Percentiles rank a stretch among this genome's conserved stretches.
These are phyloP conservation scores for Cladosporium oxysporum DNA, from an alignment of 2,329 filamentous ascomycete species.

Conservation along the genomic window DNA sequence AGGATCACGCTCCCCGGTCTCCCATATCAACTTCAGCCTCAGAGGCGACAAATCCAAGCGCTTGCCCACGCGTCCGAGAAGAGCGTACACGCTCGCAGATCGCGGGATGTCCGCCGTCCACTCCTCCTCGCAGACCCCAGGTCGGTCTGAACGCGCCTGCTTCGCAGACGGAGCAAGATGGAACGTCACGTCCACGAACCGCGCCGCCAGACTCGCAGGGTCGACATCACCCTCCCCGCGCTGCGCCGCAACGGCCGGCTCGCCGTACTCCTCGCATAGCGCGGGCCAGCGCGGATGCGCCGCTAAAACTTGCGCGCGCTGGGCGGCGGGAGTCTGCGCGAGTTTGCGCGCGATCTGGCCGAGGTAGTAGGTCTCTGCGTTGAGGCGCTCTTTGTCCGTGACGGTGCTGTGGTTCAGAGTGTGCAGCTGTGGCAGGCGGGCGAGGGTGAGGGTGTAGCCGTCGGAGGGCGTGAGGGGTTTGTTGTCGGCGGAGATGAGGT, in stretches of 20 bases:
- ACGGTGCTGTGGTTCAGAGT: conserved; percentile 73
- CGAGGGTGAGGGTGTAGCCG: conserved; percentile 84
- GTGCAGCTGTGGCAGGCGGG: conserved; percentile 67
- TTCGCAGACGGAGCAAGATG: conserved; percentile 34
- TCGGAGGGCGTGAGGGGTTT: conserved; percentile 65
- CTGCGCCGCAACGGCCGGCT: conserved; percentile 61
- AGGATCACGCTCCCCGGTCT: conserved; percentile 89
- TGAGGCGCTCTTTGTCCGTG: conserved; percentile 71
- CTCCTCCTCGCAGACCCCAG: not conserved
- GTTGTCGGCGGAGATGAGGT: conserved; percentile 46
- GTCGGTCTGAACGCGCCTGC: not conserved
- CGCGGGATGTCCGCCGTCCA: conserved; percentile 63
- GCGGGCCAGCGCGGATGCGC: conserved; percentile 71
- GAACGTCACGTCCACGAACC: conserved; percentile 66
- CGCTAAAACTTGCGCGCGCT: conserved; percentile 56
- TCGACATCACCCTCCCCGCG: conserved; percentile 50
- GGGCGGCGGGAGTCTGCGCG: conserved; percentile 57
- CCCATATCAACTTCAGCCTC: conserved; percentile 71
- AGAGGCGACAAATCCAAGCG: conserved; percentile 68
- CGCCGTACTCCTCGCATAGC: conserved; percentile 75
- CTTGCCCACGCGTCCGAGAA: conserved; percentile 75
- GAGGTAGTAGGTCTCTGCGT: conserved; percentile 93
- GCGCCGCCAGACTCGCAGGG: conserved; percentile 78
- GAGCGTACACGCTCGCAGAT: conserved; percentile 75
- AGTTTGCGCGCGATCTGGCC: conserved; percentile 79